Evolutionary conservation across 345 rosid species (phyloP).

Genomic region (Citrus mangshanensis): DNA sequence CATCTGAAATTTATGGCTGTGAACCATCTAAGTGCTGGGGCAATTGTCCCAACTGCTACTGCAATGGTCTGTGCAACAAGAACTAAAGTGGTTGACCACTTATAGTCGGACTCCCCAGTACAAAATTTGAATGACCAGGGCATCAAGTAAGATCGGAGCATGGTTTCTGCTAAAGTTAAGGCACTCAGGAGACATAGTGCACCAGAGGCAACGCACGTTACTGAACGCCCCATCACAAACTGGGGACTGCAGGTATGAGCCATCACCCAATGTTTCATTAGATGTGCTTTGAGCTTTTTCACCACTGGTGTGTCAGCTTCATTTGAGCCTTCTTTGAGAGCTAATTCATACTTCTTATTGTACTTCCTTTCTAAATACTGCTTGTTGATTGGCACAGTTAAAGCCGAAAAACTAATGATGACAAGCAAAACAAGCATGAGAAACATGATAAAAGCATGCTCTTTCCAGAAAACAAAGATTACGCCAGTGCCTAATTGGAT

Average conservation of each 20-base stretch:
- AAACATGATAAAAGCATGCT: slow-evolving; percentile 54
- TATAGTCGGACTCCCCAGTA: slow-evolving; percentile 69
- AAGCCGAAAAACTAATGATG: slow-evolving; percentile 56
- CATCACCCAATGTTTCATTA: slow-evolving; percentile 84
- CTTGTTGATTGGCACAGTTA: slow-evolving; percentile 53
- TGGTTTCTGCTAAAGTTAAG: slow-evolving; percentile 55
- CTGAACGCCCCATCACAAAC: slow-evolving; percentile 77
- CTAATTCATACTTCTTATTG: slow-evolving; percentile 53
- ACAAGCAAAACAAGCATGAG: slow-evolving; percentile 58
- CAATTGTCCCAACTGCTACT: slow-evolving; percentile 59
- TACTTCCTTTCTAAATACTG: slow-evolving; percentile 51
- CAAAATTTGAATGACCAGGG: slow-evolving; percentile 59
- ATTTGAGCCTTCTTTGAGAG: slow-evolving; percentile 41
- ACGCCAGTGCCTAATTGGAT: slow-evolving; percentile 81
- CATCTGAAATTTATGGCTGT: slow-evolving; percentile 67
- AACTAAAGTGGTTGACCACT: slow-evolving; percentile 61
- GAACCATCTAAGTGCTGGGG: slow-evolving; percentile 78
- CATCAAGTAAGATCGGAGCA: slow-evolving; percentile 55
- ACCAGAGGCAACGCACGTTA: slow-evolving; percentile 78
- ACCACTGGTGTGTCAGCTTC: slow-evolving; percentile 29
- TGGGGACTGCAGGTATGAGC: slow-evolving; percentile 87
- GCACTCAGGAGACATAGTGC: slow-evolving; percentile 68
- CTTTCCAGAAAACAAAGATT: slow-evolving; percentile 52
- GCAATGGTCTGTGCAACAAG: slow-evolving; percentile 63
- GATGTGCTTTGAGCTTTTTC: slow-evolving; percentile 48